These are phyloP conservation scores for Bretziella fagacearum DNA, from an alignment of 2,329 filamentous ascomycete species.

Conservation along the genomic window DNA sequence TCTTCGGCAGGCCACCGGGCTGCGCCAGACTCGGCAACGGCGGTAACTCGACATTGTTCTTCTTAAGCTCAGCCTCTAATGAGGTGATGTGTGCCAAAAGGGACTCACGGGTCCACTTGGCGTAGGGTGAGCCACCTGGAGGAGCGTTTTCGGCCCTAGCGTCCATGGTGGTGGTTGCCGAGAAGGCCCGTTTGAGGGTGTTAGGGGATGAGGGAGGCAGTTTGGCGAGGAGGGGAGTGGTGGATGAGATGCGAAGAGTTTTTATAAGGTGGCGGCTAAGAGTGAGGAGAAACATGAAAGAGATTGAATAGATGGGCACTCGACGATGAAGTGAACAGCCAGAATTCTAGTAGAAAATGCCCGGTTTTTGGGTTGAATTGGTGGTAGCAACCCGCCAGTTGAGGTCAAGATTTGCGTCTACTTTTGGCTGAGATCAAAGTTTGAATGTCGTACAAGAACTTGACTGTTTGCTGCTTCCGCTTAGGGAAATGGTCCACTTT, in stretches of 20 bases:
- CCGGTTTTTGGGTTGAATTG: no score
- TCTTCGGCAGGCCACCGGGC: constrained; percentile 5
- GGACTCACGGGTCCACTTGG: constrained; percentile 48
- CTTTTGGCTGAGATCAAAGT: no score
- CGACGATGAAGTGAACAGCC: no score
- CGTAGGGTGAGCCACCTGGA: constrained; percentile 32
- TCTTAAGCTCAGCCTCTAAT: constrained; percentile 48
- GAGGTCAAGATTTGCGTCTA: no score
- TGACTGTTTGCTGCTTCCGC: neutral
- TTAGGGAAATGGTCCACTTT: no score
- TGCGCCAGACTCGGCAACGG: constrained; percentile 11
- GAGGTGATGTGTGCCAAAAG: constrained; percentile 51
- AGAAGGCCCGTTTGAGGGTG: constrained; percentile 8
- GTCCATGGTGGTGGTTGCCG: constrained; percentile 7
- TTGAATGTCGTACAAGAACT: constrained; percentile 11
- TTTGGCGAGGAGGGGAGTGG: neutral
- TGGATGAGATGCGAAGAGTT: neutral
- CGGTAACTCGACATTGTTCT: constrained; percentile 15
- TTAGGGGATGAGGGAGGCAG: neutral
- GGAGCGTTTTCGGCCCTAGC: constrained; percentile 9
- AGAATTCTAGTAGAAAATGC: no score
- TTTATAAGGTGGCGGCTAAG: neutral
- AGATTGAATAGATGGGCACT: neutral
- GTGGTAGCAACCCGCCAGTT: no score
- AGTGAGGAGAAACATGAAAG: neutral